Evolutionary conservation across 2,329 filamentous ascomycete genomes (phyloP).

Genomic region (Camptophora hylomeconis): DNA sequence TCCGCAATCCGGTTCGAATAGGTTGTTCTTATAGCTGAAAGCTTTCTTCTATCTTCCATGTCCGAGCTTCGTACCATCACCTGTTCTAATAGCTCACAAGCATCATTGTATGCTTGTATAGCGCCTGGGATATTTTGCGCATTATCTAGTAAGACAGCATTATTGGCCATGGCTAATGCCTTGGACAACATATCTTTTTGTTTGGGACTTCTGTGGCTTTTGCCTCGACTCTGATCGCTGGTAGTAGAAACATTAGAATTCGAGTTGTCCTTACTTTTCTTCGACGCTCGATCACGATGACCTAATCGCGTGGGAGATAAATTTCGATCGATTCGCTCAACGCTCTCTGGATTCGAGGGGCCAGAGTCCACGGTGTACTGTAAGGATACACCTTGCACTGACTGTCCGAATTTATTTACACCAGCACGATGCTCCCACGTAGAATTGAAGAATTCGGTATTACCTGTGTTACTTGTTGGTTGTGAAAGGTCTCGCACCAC

Average conservation of each 20-base stretch:
- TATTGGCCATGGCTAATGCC: slow-evolving; percentile 88
- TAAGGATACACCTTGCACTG: slow-evolving; percentile 3
- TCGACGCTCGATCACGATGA: slow-evolving; percentile 8
- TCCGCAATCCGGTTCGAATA: slow-evolving; percentile 86
- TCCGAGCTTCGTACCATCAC: slow-evolving; percentile 75
- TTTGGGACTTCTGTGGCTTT: slow-evolving; percentile 41
- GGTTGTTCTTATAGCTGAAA: slow-evolving; percentile 83
- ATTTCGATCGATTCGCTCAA: slow-evolving; percentile 3
- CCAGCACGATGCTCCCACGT: slow-evolving; percentile 1
- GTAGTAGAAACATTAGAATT: slow-evolving; percentile 17
- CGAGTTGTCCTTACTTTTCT: slow-evolving; percentile 13
- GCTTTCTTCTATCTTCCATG: slow-evolving; percentile 75
- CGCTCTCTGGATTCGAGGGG: background rate
- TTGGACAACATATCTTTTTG: slow-evolving; percentile 96
- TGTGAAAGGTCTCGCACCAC: no score
- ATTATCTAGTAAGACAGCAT: slow-evolving; percentile 89
- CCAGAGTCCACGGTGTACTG: slow-evolving; percentile 1
- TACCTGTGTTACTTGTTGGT: no score
- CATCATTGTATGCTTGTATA: slow-evolving; percentile 79
- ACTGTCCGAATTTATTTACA: slow-evolving; percentile 3
- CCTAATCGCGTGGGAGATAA: slow-evolving; percentile 7
- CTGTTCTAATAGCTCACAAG: slow-evolving; percentile 74
- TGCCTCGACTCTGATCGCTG: slow-evolving; percentile 20
- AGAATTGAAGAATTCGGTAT: slow-evolving; percentile 2
- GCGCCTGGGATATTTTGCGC: slow-evolving; percentile 88